Conservation (phyloP, 1,139 yeast species). For the Pichiaceae sp. region DNA sequence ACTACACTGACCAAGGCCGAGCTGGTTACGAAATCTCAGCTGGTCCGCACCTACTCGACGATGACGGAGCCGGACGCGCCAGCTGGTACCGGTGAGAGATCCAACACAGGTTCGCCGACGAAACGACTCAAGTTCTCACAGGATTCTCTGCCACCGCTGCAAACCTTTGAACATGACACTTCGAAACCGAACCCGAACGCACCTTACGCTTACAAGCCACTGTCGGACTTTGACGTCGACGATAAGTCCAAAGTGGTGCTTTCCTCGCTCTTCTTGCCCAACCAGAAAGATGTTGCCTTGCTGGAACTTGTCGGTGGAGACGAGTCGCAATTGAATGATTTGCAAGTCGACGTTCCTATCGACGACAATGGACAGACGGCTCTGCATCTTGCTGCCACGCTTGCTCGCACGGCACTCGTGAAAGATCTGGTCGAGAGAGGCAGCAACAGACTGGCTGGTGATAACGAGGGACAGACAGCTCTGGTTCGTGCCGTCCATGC, state of each 20-base stretch:
- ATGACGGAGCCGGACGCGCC: constrained; percentile 12
- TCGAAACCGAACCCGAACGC: constrained; percentile 32
- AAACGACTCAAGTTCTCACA: constrained; percentile 5
- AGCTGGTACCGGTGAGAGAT: constrained; percentile 3
- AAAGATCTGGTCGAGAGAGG: constrained; percentile 68
- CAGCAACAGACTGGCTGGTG: constrained; percentile 59
- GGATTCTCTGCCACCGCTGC: constrained; percentile 12
- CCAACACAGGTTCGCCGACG: constrained; percentile 14
- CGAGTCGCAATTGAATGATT: constrained; percentile 26
- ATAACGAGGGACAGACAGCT: constrained; percentile 84
- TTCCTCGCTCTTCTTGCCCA: constrained; percentile 46
- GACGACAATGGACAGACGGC: constrained; percentile 93
- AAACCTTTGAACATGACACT: constrained; percentile 26
- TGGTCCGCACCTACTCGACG: constrained; percentile 25
- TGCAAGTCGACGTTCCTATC: constrained; percentile 73
- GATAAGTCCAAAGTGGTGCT: constrained; percentile 49
- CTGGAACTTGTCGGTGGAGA: constrained; percentile 31
- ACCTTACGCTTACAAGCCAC: constrained; percentile 50
- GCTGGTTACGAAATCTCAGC: no score
- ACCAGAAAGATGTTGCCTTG: constrained; percentile 22
- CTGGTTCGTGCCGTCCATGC: constrained; percentile 83
- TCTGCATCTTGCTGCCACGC: constrained; percentile 92
- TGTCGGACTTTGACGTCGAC: constrained; percentile 24
- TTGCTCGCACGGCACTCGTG: constrained; percentile 71
- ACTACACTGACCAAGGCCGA: constrained; percentile 51